Base-by-base conservation (phyloP, 371 early-diverging fungal species). In the Mucor plumbeus region DNA sequence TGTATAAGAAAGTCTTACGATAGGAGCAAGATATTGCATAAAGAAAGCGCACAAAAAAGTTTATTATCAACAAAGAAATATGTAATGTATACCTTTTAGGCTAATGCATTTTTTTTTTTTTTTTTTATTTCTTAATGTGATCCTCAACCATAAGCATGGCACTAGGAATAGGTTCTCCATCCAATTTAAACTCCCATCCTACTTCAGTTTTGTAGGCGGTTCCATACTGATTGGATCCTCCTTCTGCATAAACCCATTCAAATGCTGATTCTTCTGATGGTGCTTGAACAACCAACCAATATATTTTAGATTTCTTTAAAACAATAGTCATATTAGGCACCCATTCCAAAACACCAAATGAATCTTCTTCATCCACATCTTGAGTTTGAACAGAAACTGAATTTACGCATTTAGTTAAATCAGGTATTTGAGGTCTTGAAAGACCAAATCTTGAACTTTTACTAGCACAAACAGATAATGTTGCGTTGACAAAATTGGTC, bases 381-480 rank as follows among this genome's bases (percentile, higher is more conserved):
- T 67, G 63, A 33, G 56, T 57, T n/a, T 65, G 38, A n/a, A 64
- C 36, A 15, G 39, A 19, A 2, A 13, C 38, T 14, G 65, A 65
- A 1, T 65, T 55, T 9, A 68, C 44, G 43, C 72, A 72, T 8
- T 58, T 41, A 7, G 64, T 38, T 41, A 62, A 7, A 65, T 72
- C 65, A 14, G 72, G 72, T 44, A 61, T 31, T 19, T 61, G 63
- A 54, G 40, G 39, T 14, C 34, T 57, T 11, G 36, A 34, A 19
- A 10, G 21, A 8, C 55, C 54, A 17, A 67, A 71, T 14, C 50
- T 7, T 21, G 34, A 21, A 3, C 17, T 14, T 19, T 59, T 74
- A 8, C 73, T 65, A 1, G 73, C 65, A 62, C 80, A 77, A 38
- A 79, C 43, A 15, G 76, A 74, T 13, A 79, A 14, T 1, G 50